Percentiles rank a stretch among this genome's conserved stretches.
Evolutionary conservation across 192 early-diverging fungal species (phyloP).

Genomic region (Mortierella antarctica): DNA sequence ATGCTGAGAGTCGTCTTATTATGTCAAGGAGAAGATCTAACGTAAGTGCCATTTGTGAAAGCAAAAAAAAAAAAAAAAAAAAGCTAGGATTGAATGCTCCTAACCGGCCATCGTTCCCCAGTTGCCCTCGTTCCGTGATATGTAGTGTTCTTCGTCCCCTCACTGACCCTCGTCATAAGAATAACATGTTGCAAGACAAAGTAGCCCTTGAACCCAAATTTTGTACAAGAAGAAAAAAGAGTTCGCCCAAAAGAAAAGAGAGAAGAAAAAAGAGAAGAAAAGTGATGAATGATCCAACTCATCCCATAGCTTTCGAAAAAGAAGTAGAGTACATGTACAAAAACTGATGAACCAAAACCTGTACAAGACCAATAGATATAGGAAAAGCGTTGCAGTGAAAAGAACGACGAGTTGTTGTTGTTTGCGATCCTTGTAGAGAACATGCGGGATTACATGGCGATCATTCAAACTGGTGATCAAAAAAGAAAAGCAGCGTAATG

Average conservation of each 20-base stretch:
- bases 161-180: no score
- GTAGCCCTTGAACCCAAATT: background rate
- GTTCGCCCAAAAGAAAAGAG: background rate
- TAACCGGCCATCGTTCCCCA: constrained; percentile 21
- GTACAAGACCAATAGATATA: background rate
- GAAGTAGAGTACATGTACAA: constrained; percentile 19
- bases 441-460: no score
- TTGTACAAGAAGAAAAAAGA: constrained; percentile 20
- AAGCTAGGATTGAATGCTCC: constrained; percentile 12
- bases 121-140: background rate
- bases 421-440: background rate
- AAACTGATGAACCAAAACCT: constrained; percentile 2
- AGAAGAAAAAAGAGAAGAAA: constrained; percentile 7
- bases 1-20: no score
- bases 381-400: background rate
- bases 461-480: background rate
- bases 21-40: no score
- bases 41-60: background rate
- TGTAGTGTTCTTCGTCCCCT: no score
- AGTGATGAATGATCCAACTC: background rate
- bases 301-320: background rate
- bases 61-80: constrained; percentile 19
- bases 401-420: background rate
- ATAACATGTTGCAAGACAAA: no score
- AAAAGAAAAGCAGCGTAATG: background rate